These are phyloP conservation scores for Thalassiosira profunda DNA, from an alignment of 108 stramenopile species.

Conservation along the genomic window DNA sequence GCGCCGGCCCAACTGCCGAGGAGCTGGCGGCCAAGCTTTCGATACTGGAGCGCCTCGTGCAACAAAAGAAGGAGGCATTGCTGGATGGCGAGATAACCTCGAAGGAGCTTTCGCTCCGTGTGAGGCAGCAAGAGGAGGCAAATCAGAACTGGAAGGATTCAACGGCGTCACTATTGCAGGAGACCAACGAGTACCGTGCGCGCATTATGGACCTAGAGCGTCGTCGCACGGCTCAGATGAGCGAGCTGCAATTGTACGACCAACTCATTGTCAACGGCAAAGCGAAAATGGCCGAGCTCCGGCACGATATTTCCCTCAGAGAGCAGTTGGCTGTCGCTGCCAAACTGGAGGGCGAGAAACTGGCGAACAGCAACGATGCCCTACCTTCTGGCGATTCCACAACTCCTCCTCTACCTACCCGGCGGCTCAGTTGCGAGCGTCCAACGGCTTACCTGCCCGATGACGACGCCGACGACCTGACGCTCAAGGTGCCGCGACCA, in stretches of 20 bases:
- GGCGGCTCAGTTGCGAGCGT: not conserved
- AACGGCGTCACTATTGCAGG: not conserved
- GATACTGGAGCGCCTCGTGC: constrained; percentile 12
- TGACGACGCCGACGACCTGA: constrained; percentile 10
- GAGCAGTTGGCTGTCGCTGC: not conserved
- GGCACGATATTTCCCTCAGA: not conserved
- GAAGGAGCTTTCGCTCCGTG: not conserved
- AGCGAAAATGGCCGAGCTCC: not conserved
- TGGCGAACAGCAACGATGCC: not conserved
- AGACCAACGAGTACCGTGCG: constrained; percentile 20
- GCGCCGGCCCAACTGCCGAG: constrained; percentile 14
- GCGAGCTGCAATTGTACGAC: constrained; percentile 23
- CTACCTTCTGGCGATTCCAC: too few species aligned
- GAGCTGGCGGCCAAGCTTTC: constrained; percentile 3
- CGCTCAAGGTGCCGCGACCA: constrained; percentile 10
- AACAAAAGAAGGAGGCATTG: constrained; percentile 12
- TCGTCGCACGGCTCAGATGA: constrained; percentile 6
- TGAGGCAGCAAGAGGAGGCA: not conserved
- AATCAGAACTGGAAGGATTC: constrained; percentile 5
- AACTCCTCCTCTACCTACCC: not conserved
- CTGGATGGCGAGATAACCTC: not conserved
- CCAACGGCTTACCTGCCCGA: constrained; percentile 21
- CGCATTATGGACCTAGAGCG: constrained; percentile 9
- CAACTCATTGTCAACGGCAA: constrained; percentile 4
- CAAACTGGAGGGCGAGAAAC: not conserved